Evolutionary conservation across 2,329 filamentous ascomycete species (phyloP).

Genomic region (Alternaria atra): DNA sequence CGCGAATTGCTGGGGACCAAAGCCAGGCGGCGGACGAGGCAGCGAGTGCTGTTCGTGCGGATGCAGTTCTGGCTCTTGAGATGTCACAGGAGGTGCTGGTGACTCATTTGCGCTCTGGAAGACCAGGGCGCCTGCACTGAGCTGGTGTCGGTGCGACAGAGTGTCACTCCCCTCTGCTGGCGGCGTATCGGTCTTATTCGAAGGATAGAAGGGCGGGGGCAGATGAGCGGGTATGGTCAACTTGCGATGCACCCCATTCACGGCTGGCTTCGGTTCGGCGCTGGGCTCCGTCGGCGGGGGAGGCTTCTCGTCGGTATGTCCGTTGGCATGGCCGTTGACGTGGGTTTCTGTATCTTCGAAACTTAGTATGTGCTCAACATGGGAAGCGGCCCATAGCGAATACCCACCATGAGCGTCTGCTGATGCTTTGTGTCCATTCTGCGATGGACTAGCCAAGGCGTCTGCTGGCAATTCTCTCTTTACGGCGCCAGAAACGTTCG

Average conservation of each 20-base stretch:
- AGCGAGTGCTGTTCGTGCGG: slow-evolving; percentile 28
- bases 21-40: slow-evolving; percentile 44
- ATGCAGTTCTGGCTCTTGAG: slow-evolving; percentile 32
- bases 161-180: slow-evolving; percentile 28
- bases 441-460: slow-evolving; percentile 21
- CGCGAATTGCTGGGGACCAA: slow-evolving; percentile 40
- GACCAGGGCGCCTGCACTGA: slow-evolving; percentile 47
- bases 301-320: slow-evolving; percentile 14
- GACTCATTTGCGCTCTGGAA: slow-evolving; percentile 53
- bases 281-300: slow-evolving; percentile 16
- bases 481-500: slow-evolving; percentile 27
- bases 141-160: slow-evolving; percentile 32
- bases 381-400: slow-evolving; percentile 1
- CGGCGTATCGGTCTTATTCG: slow-evolving; percentile 34
- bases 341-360: slow-evolving; percentile 5
- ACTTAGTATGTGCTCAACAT: slow-evolving; percentile 3
- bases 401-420: slow-evolving; percentile 33
- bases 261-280: slow-evolving; percentile 23
- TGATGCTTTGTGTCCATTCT: slow-evolving; percentile 26
- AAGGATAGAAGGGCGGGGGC: slow-evolving; percentile 49
- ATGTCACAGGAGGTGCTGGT: slow-evolving; percentile 50
- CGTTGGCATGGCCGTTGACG: slow-evolving; percentile 14
- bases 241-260: slow-evolving; percentile 35
- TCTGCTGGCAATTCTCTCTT: slow-evolving; percentile 21
- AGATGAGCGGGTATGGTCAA: slow-evolving; percentile 39